These are phyloP conservation scores for Arbutus unedo DNA, from an alignment of 148 eudicot species.

Conservation along the genomic window DNA sequence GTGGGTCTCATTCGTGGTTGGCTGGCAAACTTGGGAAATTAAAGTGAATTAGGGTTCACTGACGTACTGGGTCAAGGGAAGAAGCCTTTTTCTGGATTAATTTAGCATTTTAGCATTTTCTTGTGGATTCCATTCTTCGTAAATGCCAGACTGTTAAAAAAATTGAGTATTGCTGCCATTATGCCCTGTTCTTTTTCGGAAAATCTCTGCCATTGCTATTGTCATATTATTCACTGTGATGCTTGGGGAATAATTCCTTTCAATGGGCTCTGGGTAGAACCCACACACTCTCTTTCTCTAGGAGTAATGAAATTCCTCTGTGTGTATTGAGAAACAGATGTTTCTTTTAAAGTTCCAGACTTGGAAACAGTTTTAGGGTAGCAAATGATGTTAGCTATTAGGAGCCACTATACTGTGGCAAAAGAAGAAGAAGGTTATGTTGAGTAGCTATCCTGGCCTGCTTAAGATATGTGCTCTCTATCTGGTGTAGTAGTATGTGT, in stretches of 20 bases:
- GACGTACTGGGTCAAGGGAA: background rate
- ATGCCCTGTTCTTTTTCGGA: background rate
- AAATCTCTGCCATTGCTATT: background rate
- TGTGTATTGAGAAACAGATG: background rate
- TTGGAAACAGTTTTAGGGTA: background rate
- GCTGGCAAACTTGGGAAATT: background rate
- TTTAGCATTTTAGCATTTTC: background rate
- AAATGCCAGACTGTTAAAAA: background rate
- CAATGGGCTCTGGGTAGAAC: background rate
- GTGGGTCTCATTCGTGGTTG: background rate
- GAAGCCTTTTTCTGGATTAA: background rate
- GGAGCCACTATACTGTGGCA: background rate
- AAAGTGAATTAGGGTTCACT: constrained; percentile 27
- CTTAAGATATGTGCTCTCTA: background rate
- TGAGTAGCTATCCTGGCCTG: background rate
- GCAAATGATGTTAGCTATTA: background rate
- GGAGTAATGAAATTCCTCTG: too few relatives aligned
- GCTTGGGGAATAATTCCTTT: background rate
- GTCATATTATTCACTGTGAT: background rate
- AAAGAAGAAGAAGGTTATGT: background rate
- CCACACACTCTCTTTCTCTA: background rate
- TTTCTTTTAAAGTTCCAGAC: background rate
- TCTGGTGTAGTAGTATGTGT: background rate
- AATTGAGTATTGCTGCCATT: background rate
- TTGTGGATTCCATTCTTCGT: background rate